Conservation (phyloP, 352 stramenopile species). For the Elongisporangium prolatum region DNA sequence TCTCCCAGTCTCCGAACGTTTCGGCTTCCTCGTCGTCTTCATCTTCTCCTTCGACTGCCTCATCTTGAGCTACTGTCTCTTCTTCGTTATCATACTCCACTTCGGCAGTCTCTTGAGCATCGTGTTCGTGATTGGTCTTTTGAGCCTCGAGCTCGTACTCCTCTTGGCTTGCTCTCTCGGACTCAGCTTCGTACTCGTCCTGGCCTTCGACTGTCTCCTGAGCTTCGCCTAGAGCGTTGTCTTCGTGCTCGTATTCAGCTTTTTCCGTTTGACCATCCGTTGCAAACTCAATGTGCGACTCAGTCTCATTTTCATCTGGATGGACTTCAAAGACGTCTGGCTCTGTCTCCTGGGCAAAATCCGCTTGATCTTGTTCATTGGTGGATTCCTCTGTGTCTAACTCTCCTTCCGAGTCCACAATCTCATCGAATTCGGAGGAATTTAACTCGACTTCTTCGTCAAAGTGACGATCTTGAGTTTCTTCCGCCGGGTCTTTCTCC, state of each 20-base stretch:
- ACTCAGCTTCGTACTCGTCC: background rate
- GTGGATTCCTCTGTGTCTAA: background rate
- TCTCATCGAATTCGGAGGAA: background rate
- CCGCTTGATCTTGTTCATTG: background rate
- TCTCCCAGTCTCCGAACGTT: conserved; percentile 81
- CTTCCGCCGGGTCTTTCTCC: background rate
- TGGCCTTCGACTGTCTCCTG: background rate
- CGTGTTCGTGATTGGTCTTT: background rate
- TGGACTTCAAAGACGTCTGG: background rate
- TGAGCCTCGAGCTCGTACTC: conserved; percentile 5
- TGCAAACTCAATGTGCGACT: background rate
- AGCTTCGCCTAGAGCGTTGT: background rate
- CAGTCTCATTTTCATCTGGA: background rate
- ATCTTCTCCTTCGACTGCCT: conserved; percentile 37
- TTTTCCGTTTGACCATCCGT: background rate
- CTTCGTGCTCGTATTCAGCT: background rate
- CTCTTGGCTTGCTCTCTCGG: background rate
- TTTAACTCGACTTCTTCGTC: conserved; percentile 1
- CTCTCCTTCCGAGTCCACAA: background rate
- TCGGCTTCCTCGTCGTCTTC: conserved; percentile 74
- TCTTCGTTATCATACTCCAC: conserved; percentile 7
- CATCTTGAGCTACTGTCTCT: conserved; percentile 12
- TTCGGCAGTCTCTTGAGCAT: conserved; percentile 6
- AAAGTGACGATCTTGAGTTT: background rate
- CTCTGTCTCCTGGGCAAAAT: background rate